These are phyloP conservation scores for Lodderomyces margitis DNA, from an alignment of 1,139 yeast genomes.

Conservation along the genomic window DNA sequence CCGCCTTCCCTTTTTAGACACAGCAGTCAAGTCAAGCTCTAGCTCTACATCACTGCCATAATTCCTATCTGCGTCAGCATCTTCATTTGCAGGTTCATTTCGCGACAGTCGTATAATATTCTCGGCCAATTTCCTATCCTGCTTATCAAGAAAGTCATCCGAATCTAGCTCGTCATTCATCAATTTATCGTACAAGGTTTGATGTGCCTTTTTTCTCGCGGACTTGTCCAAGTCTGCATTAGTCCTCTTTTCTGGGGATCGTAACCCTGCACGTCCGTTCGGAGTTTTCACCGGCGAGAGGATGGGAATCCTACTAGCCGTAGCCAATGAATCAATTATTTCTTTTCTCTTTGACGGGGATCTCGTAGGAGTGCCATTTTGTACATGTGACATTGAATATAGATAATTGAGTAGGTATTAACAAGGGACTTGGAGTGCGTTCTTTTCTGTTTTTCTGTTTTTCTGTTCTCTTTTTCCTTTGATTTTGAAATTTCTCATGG, in stretches of 20 bases:
- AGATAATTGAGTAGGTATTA: too few relatives aligned
- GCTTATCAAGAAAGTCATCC: constrained; percentile 24
- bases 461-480: background rate
- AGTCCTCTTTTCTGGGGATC: constrained; percentile 46
- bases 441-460: background rate
- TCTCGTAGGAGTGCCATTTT: constrained; percentile 1
- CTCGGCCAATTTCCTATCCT: constrained; percentile 51
- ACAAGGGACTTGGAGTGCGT: too few relatives aligned
- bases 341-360: constrained; percentile 11
- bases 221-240: constrained; percentile 43
- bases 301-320: background rate
- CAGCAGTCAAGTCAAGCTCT: constrained; percentile 27
- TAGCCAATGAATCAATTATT: background rate
- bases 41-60: constrained; percentile 33
- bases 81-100: constrained; percentile 11
- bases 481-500: background rate
- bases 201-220: constrained; percentile 50
- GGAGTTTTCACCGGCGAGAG: constrained; percentile 13
- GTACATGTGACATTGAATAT: background rate
- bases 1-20: constrained; percentile 8
- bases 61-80: constrained; percentile 5
- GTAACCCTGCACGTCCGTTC: constrained; percentile 44
- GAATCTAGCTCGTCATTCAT: constrained; percentile 38
- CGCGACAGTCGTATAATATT: constrained; percentile 29
- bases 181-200: constrained; percentile 28